These are phyloP conservation scores for Lactifluus echinatus DNA, from an alignment of 768 basidiomycete genomes.

Conservation along the genomic window DNA sequence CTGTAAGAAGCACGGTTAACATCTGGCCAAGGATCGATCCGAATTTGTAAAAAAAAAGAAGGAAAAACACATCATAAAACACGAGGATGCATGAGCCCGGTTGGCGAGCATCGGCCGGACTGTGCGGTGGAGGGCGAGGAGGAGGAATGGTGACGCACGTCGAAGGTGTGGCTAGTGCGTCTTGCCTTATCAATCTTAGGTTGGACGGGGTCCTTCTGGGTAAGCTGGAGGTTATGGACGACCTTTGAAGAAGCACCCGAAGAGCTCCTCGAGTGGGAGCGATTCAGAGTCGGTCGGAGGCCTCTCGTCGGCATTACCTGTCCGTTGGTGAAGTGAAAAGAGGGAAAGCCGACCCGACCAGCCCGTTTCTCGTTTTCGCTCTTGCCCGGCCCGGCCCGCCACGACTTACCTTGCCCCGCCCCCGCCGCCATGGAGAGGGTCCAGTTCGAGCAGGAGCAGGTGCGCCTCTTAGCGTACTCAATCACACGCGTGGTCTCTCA, in stretches of 20 bases:
- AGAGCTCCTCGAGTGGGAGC: constrained; percentile 55
- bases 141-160: constrained; percentile 32
- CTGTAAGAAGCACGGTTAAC: not conserved
- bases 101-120: not conserved
- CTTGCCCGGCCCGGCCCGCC: not conserved
- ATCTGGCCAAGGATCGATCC: not conserved
- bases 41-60: not conserved
- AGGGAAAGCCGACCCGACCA: not conserved
- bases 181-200: constrained; percentile 45
- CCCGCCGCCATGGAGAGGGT: constrained; percentile 72
- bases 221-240: constrained; percentile 54
- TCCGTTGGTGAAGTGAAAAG: not conserved
- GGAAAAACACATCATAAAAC: not conserved
- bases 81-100: not conserved
- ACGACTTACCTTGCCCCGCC: not conserved
- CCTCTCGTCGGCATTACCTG: constrained; percentile 41
- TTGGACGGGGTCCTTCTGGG: constrained; percentile 48
- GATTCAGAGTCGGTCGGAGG: constrained; percentile 41
- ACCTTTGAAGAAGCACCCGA: constrained; percentile 49
- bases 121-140: not conserved
- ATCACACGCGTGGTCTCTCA: too few relatives aligned
- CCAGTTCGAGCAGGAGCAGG: constrained; percentile 90
- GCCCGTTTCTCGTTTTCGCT: not conserved
- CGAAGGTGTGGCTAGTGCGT: constrained; percentile 37
- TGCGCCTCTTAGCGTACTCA: constrained; percentile 23